Base-by-base conservation (phyloP, 768 basidiomycete genomes). In the Mycena alexandri region DNA sequence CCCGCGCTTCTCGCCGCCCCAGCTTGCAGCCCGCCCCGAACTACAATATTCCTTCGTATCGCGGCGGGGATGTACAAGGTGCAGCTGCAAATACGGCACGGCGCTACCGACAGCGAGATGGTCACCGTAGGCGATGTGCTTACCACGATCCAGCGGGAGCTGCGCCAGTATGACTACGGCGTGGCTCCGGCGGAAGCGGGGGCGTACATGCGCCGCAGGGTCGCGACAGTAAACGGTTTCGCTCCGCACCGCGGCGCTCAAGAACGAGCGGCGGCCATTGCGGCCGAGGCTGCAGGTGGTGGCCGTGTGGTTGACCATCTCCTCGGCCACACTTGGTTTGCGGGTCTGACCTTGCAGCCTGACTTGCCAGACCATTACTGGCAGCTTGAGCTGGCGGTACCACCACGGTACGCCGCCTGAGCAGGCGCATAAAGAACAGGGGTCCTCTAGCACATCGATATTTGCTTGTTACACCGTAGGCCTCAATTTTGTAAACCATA, bases 51-150 rank as follows among this genome's bases (percentile, higher is more conserved):
- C 34, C 24, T 69, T 24, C 63, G 63, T 33, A 57, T 69, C 33
- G 51, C 63, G 24, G 63, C 68, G 12, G 63, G 59, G 2, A 1
- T n/a, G 14, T 61, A 43, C 41, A 61, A 53, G 17, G 33, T 5
- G 33, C 21, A 16, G 22, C 19, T 56, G 5, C 53, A 47, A 5
- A 22, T 69, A 41, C 19, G 44, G 11, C 63, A 64, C 50, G 46
- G 13, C 14, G 19, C 38, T 5, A 6, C 1, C 2, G 42, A 41
- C 9, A 19, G 41, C 8, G n/a, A 24, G 46, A 21, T 47, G 3
- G 63, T 69, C 21, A 69, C 63, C 7, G 63, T 69, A 22, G 68
- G 68, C 38, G 63, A 69, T 16, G 59, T 69, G n/a, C 60, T 69
- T 19, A 61, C 68, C 9, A 14, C 24, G 7, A 52, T 69, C 16